Evolutionary conservation across 305 asterid genomes (phyloP), one percentile per base, ranked within the genome.

Genomic region (Plantago rigida): DNA sequence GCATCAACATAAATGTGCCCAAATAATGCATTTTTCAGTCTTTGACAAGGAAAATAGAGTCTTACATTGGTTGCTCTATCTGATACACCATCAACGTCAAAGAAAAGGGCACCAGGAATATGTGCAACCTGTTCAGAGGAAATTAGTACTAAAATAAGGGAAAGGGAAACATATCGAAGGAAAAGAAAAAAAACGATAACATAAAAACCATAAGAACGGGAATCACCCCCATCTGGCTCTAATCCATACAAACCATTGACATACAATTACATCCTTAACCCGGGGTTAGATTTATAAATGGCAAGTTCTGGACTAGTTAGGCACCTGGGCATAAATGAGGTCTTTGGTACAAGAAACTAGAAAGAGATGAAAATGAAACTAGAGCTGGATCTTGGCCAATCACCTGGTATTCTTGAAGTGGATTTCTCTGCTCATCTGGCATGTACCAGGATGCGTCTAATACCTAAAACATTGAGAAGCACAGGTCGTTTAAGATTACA

Each of bases 51-150:
- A 61, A 17, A 53, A 28, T 36, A 71, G 56, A 39, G 69, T 73
- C 93, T 84, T 82, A 92, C 98, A 70, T 79, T 79, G 41, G 84
- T 80, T 15, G 84, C 68, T 75, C 77, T 89, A 71, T 92, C 96
- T 3, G 95, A 75, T 77, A 92, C 64, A 56, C 90, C 96, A 72
- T 92, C 96, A 14, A 92, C 81, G 47, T 92, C 96, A 69, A 88
- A 92, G 84, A 92, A 92, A 69, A 92, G 94, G n/a, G 98, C 94
- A 61, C 94, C 96, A 29, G 96, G 98, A 73, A 92, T 92, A 70
- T 92, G 98, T 17, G 98, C 98, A 60, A 81, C 96, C 98, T 92
- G 87, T 72, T 59, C 56, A 63, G 17, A 41, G 62, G 47, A 59
- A 24, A 42, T 17, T 22, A 12, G 13, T 11, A 26, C 5, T 12